Conservation (phyloP, 2,329 filamentous ascomycete genomes). For the Hypoxylon sp. region DNA sequence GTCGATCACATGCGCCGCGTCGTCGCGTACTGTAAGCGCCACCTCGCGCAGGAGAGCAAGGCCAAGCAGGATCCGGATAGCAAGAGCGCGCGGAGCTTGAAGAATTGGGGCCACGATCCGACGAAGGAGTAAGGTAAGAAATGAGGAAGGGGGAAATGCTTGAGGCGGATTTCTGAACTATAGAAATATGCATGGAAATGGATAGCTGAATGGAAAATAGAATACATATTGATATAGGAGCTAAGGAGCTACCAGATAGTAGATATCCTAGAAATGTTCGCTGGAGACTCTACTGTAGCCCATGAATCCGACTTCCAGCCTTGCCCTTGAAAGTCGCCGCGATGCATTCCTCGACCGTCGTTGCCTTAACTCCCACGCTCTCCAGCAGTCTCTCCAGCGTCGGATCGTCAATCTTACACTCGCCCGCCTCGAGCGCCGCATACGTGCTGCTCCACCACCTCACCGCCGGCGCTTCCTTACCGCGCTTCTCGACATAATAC, state of each 20-base stretch:
- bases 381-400: constrained; percentile 54
- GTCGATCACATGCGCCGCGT: constrained; percentile 67
- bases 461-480: constrained; percentile 38
- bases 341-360: constrained; percentile 45
- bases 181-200: too few relatives aligned
- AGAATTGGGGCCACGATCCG: constrained; percentile 65
- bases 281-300: neutral
- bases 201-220: too few relatives aligned
- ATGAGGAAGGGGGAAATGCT: too few relatives aligned
- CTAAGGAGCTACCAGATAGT: neutral
- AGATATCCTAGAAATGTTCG: neutral
- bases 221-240: too few relatives aligned
- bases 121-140: constrained; percentile 29
- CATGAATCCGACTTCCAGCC: neutral
- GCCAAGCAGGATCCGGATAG: constrained; percentile 58
- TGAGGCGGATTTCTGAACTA: too few relatives aligned
- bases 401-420: constrained; percentile 49
- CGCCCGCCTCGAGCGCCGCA: constrained; percentile 46
- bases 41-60: constrained; percentile 68
- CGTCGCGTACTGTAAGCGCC: constrained; percentile 68
- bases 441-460: constrained; percentile 50
- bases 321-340: constrained; percentile 40
- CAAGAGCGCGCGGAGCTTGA: constrained; percentile 62
- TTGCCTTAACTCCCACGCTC: constrained; percentile 44
- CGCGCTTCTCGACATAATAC: constrained; percentile 44